phyloP scores from a whole-genome alignment of 192 early-diverging fungal genomes.

The Chytriomyces sp. region DNA sequence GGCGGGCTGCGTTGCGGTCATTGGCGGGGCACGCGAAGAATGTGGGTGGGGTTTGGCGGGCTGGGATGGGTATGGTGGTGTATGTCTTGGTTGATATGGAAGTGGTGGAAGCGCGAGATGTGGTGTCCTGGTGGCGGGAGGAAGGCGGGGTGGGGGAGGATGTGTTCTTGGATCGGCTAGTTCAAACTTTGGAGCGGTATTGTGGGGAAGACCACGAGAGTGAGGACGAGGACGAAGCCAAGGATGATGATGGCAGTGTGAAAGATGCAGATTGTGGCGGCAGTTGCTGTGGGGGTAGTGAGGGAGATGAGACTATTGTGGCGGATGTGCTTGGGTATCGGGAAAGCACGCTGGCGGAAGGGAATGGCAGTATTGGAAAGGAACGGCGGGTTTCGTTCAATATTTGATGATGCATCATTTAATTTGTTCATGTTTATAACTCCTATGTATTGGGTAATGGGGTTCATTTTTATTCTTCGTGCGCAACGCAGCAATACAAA shows the following conservation, averaged over 20 bases:
- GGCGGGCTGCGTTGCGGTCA: not conserved
- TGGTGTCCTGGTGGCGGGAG: not conserved
- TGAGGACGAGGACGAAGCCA: not conserved
- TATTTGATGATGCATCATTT: too few species aligned
- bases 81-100: slow-evolving; percentile 16
- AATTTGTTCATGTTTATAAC: too few species aligned
- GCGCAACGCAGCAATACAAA: too few species aligned
- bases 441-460: too few species aligned
- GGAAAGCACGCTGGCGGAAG: too few species aligned
- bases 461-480: too few species aligned
- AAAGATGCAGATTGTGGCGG: not conserved
- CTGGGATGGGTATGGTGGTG: slow-evolving; percentile 11
- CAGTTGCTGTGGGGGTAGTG: not conserved
- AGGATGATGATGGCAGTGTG: not conserved
- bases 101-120: slow-evolving; percentile 7
- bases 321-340: not conserved
- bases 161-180: not conserved
- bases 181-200: slow-evolving; percentile 8
- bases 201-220: not conserved
- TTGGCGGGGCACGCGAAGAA: not conserved
- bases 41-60: not conserved
- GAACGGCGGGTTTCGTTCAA: not conserved
- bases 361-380: not conserved
- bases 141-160: not conserved
- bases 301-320: not conserved